Evolutionary conservation across 176 grass and related monocot species (phyloP), one percentile per base, ranked within the genome.

Genomic region (Zizania latifolia): DNA sequence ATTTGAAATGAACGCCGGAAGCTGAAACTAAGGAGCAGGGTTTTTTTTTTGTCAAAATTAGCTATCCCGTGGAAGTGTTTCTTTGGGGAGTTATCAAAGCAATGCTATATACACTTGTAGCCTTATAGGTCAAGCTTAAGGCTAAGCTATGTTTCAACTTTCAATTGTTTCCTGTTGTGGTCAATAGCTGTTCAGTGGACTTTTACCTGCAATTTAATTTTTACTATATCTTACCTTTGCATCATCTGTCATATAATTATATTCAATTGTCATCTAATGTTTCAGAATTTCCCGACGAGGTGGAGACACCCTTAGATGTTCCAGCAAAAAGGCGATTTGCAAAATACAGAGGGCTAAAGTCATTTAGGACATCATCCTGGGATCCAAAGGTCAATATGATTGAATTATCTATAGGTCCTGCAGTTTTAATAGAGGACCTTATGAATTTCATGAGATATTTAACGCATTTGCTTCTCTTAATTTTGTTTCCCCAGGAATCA

Each of bases 201-300:
- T 61, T 30, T 55, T 46, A 7, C 8, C 33, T 86, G 56, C 19
- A 62, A 40, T 50, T 72, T 67, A 16, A 63, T 19, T 19, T 74
- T 74, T 81, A 70, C 11, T 61, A 37, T 5, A 29, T 4, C 34
- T 35, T 28, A 67, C 22, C 3, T 46, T 63, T 28, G 24, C 37
- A 16, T 76, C 37, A 67, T 22, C 22, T 60, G 30, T 57, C 34
- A 65, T 62, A 79, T 8, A 6, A 27, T 38, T 53, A 53, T 51
- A 81, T 30, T 15, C 31, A 72, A 17, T 77, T 75, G n/a, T 53
- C 35, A 53, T 44, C 6, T 72, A 31, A 68, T 60, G 71, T 88
- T 82, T 56, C 89, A 98, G 95, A 98, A 77, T 98, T 92, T 85
- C 95, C 95, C 15, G 95, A 98, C 81, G 95, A 98, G 78, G 91